Evolutionary conservation across 2,329 filamentous ascomycete genomes (phyloP), one percentile per base, ranked within the genome.

Genomic region (Sarocladium kiliense): DNA sequence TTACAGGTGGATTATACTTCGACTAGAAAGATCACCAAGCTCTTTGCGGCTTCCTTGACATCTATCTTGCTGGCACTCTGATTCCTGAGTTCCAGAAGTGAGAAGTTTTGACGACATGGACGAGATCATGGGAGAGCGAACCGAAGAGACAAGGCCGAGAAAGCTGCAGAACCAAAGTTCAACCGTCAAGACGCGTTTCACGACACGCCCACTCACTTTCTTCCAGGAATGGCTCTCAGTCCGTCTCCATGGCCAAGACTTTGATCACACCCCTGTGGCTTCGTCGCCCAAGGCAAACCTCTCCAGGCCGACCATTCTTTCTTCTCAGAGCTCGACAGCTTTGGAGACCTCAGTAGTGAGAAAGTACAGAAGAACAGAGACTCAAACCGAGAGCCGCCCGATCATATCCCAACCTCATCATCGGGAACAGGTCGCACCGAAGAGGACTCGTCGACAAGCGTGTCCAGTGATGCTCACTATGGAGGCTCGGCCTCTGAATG

Each of bases 1-100:
- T 85, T 54, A 71, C 81, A 0, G 85, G 84, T 0, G 74, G 83
- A 0, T 69, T 88, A 0, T 87, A 87, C 60, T 77, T 86, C 54
- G 71, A 77, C 0, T 81, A 71, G 66, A 59, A 68, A 0, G 80
- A 85, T 44, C 73, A 77, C 45, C 45, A 57, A 1, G 37, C 56
- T 2, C 60, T 79, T 16, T 67, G 63, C 11, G 36, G 56, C 1
- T 63, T 72, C 16, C 60, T 77, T 56, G 74, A 74, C 9, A 67
- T 77, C 60, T 70, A 68, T 55, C 71, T 74, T 50, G 71, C 71
- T 3, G 62, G 77, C 44, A 74, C 76, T 53, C 69, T 75, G 59
- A 67, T 72, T 0, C 74, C 73, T 7, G 72, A 75, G 11, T n/a
- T n/a, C n/a, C n/a, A n/a, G 68, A 66, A 10, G 68, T 72, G 4